These are phyloP conservation scores for Tuber umbilicatum DNA, from an alignment of 495 filamentous ascomycete genomes.

Conservation along the genomic window DNA sequence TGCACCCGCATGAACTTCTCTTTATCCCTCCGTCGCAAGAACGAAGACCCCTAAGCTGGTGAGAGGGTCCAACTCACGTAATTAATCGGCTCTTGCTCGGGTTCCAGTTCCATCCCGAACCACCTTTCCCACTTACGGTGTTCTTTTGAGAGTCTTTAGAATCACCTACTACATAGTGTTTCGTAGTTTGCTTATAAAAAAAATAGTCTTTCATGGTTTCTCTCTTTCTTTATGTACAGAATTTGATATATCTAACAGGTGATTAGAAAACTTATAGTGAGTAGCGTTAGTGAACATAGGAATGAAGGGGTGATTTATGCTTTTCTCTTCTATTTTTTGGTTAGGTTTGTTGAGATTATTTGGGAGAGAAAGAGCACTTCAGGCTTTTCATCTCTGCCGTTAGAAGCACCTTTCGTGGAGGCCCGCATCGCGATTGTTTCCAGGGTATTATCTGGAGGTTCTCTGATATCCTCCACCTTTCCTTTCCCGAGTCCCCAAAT, in stretches of 20 bases:
- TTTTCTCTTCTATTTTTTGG: not conserved
- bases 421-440: not conserved
- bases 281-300: not conserved
- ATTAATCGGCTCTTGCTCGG: not conserved
- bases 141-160: not conserved
- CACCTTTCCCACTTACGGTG: not conserved
- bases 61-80: not conserved
- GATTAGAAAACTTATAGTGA: not conserved
- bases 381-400: not conserved
- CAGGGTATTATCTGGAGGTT: not conserved
- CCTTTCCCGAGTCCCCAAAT: not conserved
- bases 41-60: not conserved
- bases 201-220: not conserved
- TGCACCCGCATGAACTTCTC: not conserved
- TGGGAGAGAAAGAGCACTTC: not conserved
- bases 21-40: not conserved
- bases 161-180: not conserved
- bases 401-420: not conserved
- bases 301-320: not conserved
- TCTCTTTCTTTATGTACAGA: not conserved
- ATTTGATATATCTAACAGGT: not conserved
- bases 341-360: not conserved
- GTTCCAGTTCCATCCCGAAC: not conserved
- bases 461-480: not conserved
- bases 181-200: not conserved